phyloP scores from a whole-genome alignment of 2,329 filamentous ascomycete genomes.

The Pseudodiploospora longispora region DNA sequence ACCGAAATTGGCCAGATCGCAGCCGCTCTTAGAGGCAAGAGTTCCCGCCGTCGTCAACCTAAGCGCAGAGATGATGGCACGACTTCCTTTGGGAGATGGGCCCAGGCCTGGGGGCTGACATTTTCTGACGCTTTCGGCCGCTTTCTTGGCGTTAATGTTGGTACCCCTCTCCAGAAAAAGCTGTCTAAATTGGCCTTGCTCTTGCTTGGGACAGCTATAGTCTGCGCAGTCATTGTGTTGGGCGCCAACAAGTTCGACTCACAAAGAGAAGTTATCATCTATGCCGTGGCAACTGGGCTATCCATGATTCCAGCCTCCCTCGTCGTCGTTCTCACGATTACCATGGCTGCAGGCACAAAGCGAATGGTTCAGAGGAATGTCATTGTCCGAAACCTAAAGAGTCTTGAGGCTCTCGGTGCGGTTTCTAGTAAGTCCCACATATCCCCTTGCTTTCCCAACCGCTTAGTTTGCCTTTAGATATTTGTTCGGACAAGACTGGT shows the following conservation, averaged over 20 bases:
- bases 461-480: constrained; percentile 28
- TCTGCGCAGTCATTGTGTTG: constrained; percentile 38
- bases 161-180: constrained; percentile 62
- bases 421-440: constrained; percentile 34
- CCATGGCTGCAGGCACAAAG: constrained; percentile 48
- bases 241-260: constrained; percentile 32
- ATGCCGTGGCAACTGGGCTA: constrained; percentile 37
- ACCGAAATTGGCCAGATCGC: constrained; percentile 58
- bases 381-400: constrained; percentile 43
- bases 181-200: constrained; percentile 61
- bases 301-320: constrained; percentile 45
- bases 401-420: constrained; percentile 45
- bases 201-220: constrained; percentile 52
- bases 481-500: constrained; percentile 51
- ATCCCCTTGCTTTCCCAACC: constrained; percentile 1
- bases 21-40: constrained; percentile 32
- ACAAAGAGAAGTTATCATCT: constrained; percentile 33
- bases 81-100: constrained; percentile 21
- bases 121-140: constrained; percentile 28
- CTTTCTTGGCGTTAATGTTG: constrained; percentile 44
- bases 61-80: constrained; percentile 37
- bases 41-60: constrained; percentile 24
- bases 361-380: constrained; percentile 46
- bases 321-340: constrained; percentile 47
- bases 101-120: constrained; percentile 30